Base-by-base conservation (phyloP, 768 basidiomycete species). In the Podaxis mareebaensis region DNA sequence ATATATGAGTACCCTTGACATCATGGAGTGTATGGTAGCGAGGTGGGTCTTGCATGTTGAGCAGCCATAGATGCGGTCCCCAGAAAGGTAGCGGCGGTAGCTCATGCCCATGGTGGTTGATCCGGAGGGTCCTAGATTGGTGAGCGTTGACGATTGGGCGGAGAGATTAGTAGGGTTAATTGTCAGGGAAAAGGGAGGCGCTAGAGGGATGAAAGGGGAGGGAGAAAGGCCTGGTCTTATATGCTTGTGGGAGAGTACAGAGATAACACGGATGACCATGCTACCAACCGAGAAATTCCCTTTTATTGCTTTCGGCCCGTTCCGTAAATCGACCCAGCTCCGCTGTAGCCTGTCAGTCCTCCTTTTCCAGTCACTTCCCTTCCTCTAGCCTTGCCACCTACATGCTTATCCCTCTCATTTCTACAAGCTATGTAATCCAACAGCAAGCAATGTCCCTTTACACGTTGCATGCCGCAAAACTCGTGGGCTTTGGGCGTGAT, bases 11-110 rank as follows among this genome's bases (percentile, higher is more conserved):
- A 93, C 94, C 74, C 93, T 83, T 64, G 93, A 95, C 69, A 95
- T 86, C 91, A 96, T 94, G 49, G 90, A 88, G 73, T 93, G 90
- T 62, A 93, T 90, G 28, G 92, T 93, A n/a, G 93, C 88, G 52
- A 96, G 87, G 75, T 96, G 94, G 12, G 94, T 95, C 75, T 82
- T 89, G 84, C 94, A 96, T 53, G 78, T 87, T 54, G 85, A 85
- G 76, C 95, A 96, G 40, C 94, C 94, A 69, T 93, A 95, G 72
- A 96, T 91, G 69, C 92, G 87, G 67, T 88, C 88, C 51, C 92
- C 92, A 54, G 86, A 80, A 66, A 96, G 89, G 79, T 94, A 96
- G 63, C 87, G 88, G 72, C 92, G 89, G 76, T 92, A 94, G 71
- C 85, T 91, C 88, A 94, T 90, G 71, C 94, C 94, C 94, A 96